Evolutionary conservation across 768 basidiomycete species (phyloP), one percentile per base, ranked within the genome.

Genomic region (Melanogaster broomeanus): DNA sequence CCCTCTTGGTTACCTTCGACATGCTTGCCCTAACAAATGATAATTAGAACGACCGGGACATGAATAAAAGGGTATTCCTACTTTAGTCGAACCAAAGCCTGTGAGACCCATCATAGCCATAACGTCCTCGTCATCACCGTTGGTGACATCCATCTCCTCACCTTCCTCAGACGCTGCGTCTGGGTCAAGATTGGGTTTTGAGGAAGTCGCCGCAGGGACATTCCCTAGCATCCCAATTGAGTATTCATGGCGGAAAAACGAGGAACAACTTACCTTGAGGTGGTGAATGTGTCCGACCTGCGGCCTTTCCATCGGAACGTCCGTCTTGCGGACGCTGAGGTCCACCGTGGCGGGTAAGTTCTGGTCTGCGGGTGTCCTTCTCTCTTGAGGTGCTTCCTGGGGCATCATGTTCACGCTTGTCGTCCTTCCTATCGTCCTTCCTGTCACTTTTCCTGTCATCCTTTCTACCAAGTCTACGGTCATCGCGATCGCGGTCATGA

Each of bases 11-110:
- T 93, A 21, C 93, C 90, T 33, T 79, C 75, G 31, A 94, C 90
- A 42, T 77, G 81, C 63, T 89, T 90, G 38, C 87, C 88, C 92
- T 93, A 60, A 24, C 40, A 35, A 43, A 21, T 9, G 42, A 34
- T 42, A 30, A 42, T 58, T 33, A 22, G 34, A 48, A 49, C 40
- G 3, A 39, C 37, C 25, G 30, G 27, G 27, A 19, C 8, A 15
- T 39, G 7, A 54, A 1, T 6, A 45, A 7, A 57, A 31, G 43
- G 22, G 25, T 13, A 11, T 6, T 21, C 71, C 47, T 60, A 91
- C 94, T 77, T 98, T 97, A 0, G 96, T 96, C 1, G 84, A 78
- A 10, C 89, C 93, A 65, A 98, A 98, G 10, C 92, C 90, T 41
- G 71, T 63, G 61, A 98, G 72, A 37, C 96, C 95, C 91, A 98